Evolutionary conservation across 306 rosid species (phyloP), one percentile per base, ranked within the genome.

Genomic region (Nissolia schottii): DNA sequence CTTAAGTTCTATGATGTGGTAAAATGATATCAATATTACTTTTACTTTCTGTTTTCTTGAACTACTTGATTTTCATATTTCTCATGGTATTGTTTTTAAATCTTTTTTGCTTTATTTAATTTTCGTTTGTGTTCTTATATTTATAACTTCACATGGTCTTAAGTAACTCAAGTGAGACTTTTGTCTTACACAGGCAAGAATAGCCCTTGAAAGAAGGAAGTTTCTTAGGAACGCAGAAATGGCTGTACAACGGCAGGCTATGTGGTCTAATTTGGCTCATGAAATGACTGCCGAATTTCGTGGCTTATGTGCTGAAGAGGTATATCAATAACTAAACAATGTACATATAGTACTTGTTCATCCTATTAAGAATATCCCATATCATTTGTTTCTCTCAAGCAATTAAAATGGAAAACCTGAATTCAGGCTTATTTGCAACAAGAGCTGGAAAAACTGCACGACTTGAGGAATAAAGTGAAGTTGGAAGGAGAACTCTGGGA

Each of bases 221-320:
- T 95, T 95, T 83, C 91, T 95, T 67, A 90, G 89, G 86, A 91
- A 86, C 80, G 97, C 97, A 0, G 97, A 95, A 84, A 84, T 93
- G 86, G 96, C 97, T 11, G 96, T 95, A 62, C 96, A 95, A 70
- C 82, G 86, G 40, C 97, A 95, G 84, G 97, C 93, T 34, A 89
- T 91, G 97, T 95, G 99, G 97, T 95, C 99, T 18, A 88, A 84
- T 85, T 87, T 91, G 84, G 99, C 97, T 71, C 97, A 95, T 80
- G 97, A 95, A 77, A 95, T 95, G 97, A 95, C 99, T 66, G 91
- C 99, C 16, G 97, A 95, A 69, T 95, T 95, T 59, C 99, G 99
- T 49, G 96, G 97, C 62, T 87, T 95, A 53, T 95, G 99, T 75
- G 99, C 99, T 71, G 99, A 95, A 87, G 99, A 95, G 97, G 99